Base-by-base conservation (phyloP, 106 monocot species). In the Acanthochlamys bracteata region DNA sequence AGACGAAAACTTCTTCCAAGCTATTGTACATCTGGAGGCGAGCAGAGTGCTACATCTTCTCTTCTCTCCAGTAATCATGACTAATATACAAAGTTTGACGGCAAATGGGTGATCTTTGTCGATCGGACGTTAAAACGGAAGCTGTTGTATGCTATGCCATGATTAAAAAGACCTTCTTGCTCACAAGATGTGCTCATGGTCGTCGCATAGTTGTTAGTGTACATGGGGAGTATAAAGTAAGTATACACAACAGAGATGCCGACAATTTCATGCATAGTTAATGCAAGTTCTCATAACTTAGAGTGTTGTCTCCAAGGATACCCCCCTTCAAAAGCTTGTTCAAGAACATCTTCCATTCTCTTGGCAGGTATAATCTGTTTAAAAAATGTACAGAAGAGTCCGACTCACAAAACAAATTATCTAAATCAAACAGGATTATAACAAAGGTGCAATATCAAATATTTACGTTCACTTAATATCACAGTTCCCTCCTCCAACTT, bases 241-340 rank as follows among this genome's bases (percentile, higher is more conserved):
- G 13, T 1, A 14, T 49, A 49, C 2, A 49, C 49, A 4, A 10
- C 49, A 49, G 49, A 49, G 2, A 9, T 14, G 17, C 9, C 17
- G 9, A 9, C 15, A 12, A 49, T 17, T 49, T 17, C 49, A 1
- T 12, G 9, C 1, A 17, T 49, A 49, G 2, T 49, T 49, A 9
- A 49, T 14, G 17, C 49, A 17, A 10, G 22, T 22, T 62, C 56
- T 75, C 84, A 89, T 59, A 89, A 66, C 66, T 79, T 89, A 6
- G 89, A 75, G 1, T 40, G 70, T 55, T 71, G 66, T 55, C 74
- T 75, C 78, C 77, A 74, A 1, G 89, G 84, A 43, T 76, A 73
- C 25, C 89, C 84, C 51, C 82, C 89, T 71, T 89, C 89, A 25
- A 89, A 84, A 56, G 89, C 89, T 12, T 89, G 89, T 33, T 89